Conservation (phyloP, 2,329 filamentous ascomycete species). For the Coniochaeta hoffmannii region DNA sequence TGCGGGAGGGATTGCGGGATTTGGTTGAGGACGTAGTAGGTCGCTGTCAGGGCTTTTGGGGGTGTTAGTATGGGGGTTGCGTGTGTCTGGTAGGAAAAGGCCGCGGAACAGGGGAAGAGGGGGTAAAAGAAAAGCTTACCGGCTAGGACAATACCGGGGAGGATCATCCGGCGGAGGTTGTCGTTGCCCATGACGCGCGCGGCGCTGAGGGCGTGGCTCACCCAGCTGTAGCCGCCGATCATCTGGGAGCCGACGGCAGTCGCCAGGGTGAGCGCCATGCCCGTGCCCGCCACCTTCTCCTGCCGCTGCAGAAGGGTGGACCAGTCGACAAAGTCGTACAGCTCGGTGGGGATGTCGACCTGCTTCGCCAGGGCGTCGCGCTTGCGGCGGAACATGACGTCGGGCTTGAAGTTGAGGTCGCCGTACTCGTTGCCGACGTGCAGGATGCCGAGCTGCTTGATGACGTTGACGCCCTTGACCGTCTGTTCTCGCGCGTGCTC, state of each 20-base stretch:
- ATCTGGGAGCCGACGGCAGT: slow-evolving; percentile 77
- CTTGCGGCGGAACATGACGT: slow-evolving; percentile 88
- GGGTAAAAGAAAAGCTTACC: slow-evolving; percentile 49
- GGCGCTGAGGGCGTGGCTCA: slow-evolving; percentile 78
- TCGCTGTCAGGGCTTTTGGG: slow-evolving; percentile 58
- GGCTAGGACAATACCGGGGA: slow-evolving; percentile 72
- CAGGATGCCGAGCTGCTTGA: slow-evolving; percentile 80
- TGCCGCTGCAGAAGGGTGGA: slow-evolving; percentile 76
- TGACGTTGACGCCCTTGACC: slow-evolving; percentile 72
- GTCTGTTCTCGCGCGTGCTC: slow-evolving; percentile 75
- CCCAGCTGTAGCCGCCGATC: slow-evolving; percentile 78
- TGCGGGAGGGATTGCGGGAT: slow-evolving; percentile 86
- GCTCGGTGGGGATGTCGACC: slow-evolving; percentile 78
- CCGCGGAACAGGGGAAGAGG: slow-evolving; percentile 6
- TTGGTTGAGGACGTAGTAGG: slow-evolving; percentile 75
- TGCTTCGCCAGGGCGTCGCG: slow-evolving; percentile 75
- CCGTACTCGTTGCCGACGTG: slow-evolving; percentile 85
- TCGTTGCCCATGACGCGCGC: slow-evolving; percentile 74
- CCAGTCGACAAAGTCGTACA: slow-evolving; percentile 91
- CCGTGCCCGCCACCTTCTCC: slow-evolving; percentile 89
- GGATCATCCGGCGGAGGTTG: slow-evolving; percentile 70
- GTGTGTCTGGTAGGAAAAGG: no score
- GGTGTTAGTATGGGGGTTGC: slow-evolving; percentile 22
- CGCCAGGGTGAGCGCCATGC: slow-evolving; percentile 88
- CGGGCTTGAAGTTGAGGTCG: slow-evolving; percentile 79